Evolutionary conservation across 306 rosid genomes (phyloP), one percentile per base, ranked within the genome.

Genomic region (Quercus dentata): DNA sequence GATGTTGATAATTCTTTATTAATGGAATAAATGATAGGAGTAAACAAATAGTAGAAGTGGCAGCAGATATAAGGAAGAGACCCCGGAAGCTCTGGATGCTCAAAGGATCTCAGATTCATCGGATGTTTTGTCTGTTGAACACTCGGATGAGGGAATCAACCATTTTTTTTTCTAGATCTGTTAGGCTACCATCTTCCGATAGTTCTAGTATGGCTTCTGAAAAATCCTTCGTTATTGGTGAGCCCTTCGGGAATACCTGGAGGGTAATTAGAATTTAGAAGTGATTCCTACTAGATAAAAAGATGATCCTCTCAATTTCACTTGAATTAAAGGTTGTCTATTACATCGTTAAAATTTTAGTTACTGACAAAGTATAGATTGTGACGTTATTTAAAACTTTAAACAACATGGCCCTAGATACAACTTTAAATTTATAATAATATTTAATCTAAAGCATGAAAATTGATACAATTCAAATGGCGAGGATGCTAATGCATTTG

Each of bases 241-340:
- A 91, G 56, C 97, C 97, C 79, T 87, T 90, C 76, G 82, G 90
- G 81, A 93, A 89, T 70, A 83, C 79, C 97, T 91, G 46, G 49
- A 33, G 38, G 11, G 19, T 3, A 15, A 65, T n/a, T n/a, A n/a
- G n/a, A n/a, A n/a, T 7, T 6, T 28, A 64, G 17, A 25, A 25
- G 13, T 3, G 54, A 49, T 12, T 12, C 17, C 54, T 3, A 3
- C 54, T 1, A 49, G 1, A 11, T n/a, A 2, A 49, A 12, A 49
- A 49, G 54, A 49, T 38, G 11, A 38, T 38, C 7, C 11, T 38
- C 46, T 7, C 46, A 7, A 38, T n/a, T n/a, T n/a, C n/a, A n/a
- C n/a, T n/a, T n/a, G n/a, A n/a, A n/a, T n/a, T n/a, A n/a, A n/a
- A n/a, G n/a, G n/a, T n/a, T n/a, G n/a, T n/a, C n/a, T n/a, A n/a